A percentile compares a stretch with the other conserved stretches of the same genome.
phyloP scores from a whole-genome alignment of 305 asterid genomes.

The Fraxinus greggii region DNA sequence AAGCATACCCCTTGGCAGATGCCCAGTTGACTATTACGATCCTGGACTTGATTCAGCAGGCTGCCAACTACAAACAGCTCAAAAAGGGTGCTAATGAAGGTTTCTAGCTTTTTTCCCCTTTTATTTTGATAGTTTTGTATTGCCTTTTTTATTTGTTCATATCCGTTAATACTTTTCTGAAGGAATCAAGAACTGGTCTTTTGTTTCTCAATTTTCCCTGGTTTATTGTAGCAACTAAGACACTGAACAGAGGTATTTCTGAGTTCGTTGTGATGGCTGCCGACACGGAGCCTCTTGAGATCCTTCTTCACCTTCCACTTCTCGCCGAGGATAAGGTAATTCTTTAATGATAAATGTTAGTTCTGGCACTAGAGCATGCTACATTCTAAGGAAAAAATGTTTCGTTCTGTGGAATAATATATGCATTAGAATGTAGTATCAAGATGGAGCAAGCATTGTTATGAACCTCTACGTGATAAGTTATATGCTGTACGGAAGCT shows the following conservation, averaged over 20 bases:
- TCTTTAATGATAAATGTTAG: neutral
- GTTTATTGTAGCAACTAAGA: slow-evolving; percentile 34
- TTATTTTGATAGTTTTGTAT: neutral
- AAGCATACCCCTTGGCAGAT: slow-evolving; percentile 54
- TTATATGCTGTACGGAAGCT: neutral
- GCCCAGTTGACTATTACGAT: slow-evolving; percentile 46
- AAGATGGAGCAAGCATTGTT: neutral
- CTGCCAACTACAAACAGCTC: slow-evolving; percentile 47
- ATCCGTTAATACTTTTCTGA: neutral
- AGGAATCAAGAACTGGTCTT: neutral
- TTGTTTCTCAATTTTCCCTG: neutral
- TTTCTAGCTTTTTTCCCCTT: neutral
- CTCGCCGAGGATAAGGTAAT: slow-evolving; percentile 60
- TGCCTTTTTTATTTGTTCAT: neutral
- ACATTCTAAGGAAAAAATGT: neutral
- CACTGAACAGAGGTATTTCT: slow-evolving; percentile 49
- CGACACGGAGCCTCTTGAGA: slow-evolving; percentile 60
- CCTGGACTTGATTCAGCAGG: slow-evolving; percentile 47
- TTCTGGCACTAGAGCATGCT: neutral
- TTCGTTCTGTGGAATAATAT: neutral
- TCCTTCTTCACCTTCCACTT: slow-evolving; percentile 62
- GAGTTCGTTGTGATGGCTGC: slow-evolving; percentile 62
- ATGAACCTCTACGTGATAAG: neutral
- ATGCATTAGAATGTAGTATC: neutral
- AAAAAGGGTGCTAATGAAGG: slow-evolving; percentile 60